Conservation (phyloP, 2,329 filamentous ascomycete species). For the Mycosphaerelloides madeirae region DNA sequence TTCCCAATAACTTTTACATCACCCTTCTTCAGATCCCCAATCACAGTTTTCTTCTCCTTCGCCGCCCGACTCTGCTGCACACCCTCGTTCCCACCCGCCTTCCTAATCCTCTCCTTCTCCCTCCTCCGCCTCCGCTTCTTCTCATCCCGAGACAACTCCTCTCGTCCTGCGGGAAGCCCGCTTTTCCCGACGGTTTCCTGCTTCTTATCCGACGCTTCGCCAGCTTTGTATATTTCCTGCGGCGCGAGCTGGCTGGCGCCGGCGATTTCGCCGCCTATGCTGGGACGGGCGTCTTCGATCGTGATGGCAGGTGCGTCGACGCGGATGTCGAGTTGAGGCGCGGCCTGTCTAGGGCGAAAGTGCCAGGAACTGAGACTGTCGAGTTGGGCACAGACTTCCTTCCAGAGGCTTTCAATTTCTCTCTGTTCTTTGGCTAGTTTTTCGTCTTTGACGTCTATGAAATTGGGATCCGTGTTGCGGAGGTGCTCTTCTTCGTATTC, state of each 20-base stretch:
- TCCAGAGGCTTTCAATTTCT: slow-evolving; percentile 80
- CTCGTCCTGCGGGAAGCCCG: slow-evolving; percentile 70
- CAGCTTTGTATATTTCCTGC: slow-evolving; percentile 88
- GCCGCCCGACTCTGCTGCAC: slow-evolving; percentile 38
- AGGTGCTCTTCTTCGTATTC: slow-evolving; percentile 92
- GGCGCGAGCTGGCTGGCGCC: slow-evolving; percentile 75
- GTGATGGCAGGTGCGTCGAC: slow-evolving; percentile 84
- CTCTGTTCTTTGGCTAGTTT: slow-evolving; percentile 69
- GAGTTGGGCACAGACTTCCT: slow-evolving; percentile 70
- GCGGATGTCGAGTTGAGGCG: slow-evolving; percentile 78
- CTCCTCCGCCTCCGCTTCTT: slow-evolving; percentile 63
- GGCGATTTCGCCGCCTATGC: slow-evolving; percentile 68
- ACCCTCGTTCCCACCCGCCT: slow-evolving; percentile 53
- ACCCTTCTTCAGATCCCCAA: slow-evolving; percentile 71
- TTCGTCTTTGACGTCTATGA: slow-evolving; percentile 75
- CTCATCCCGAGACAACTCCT: slow-evolving; percentile 86
- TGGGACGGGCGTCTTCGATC: slow-evolving; percentile 93
- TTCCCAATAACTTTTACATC: slow-evolving; percentile 89
- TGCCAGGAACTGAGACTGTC: slow-evolving; percentile 91
- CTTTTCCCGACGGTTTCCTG: slow-evolving; percentile 71
- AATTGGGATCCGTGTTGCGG: slow-evolving; percentile 70
- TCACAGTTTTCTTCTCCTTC: slow-evolving; percentile 57
- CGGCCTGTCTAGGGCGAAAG: slow-evolving; percentile 84
- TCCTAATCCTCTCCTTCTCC: slow-evolving; percentile 79
- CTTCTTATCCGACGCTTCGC: slow-evolving; percentile 51